phyloP scores from a whole-genome alignment of 2,329 filamentous ascomycete genomes.

The Aspergillus ibericus region DNA sequence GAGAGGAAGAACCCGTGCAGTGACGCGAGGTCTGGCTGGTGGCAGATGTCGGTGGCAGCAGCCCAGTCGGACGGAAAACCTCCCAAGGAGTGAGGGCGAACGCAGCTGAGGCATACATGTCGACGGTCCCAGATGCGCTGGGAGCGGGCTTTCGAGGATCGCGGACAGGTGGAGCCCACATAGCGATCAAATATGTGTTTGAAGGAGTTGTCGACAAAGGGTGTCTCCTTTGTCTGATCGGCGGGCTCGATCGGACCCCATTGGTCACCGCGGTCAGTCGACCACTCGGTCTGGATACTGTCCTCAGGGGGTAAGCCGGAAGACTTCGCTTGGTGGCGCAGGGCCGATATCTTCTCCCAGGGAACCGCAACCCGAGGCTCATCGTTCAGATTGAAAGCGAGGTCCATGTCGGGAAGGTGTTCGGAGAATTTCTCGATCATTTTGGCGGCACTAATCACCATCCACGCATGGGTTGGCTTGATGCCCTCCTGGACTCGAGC shows the following conservation, averaged over 20 bases:
- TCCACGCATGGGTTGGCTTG: conserved; percentile 58
- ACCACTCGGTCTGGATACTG: conserved; percentile 35
- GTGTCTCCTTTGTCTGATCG: conserved; percentile 32
- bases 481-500: conserved; percentile 53
- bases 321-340: conserved; percentile 34
- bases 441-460: conserved; percentile 54
- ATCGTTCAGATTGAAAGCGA: conserved; percentile 64
- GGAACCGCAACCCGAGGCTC: conserved; percentile 59
- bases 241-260: conserved; percentile 42
- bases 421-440: conserved; percentile 58
- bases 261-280: conserved; percentile 34
- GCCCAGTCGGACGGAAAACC: conserved; percentile 68
- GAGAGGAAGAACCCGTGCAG: conserved; percentile 73
- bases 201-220: conserved; percentile 45
- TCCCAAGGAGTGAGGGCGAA: conserved; percentile 63
- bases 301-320: conserved; percentile 20
- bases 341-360: conserved; percentile 42
- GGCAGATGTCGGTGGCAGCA: conserved; percentile 66
- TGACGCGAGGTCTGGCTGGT: conserved; percentile 72
- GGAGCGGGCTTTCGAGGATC: conserved; percentile 60
- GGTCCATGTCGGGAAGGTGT: conserved; percentile 62
- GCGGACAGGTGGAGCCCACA: conserved; percentile 59
- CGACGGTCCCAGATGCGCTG: conserved; percentile 64
- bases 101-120: conserved; percentile 65
- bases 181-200: conserved; percentile 42